A percentile compares a stretch with the other conserved stretches of the same genome.
These are phyloP conservation scores for Staphylotrichum longicolle DNA, from an alignment of 495 filamentous ascomycete species.

Conservation along the genomic window DNA sequence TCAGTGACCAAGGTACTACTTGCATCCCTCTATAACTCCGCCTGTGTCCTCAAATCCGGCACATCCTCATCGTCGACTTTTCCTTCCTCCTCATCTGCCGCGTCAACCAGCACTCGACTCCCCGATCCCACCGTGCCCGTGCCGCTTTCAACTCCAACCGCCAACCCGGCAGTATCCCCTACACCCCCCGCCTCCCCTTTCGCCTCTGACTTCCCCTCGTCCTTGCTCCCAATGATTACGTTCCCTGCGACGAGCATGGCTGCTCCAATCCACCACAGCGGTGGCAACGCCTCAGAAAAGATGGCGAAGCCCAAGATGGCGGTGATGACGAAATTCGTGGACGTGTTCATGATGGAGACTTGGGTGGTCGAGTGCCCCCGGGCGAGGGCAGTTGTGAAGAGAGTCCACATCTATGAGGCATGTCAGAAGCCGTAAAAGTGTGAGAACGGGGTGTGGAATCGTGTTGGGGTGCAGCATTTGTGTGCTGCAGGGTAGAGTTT, in stretches of 20 bases:
- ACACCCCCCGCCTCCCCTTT: background rate
- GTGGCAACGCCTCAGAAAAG: conserved; percentile 44
- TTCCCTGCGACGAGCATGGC: conserved; percentile 82
- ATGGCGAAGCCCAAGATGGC: conserved; percentile 67
- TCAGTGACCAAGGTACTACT: too few relatives aligned
- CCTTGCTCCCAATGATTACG: conserved; percentile 82
- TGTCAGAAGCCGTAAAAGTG: too few relatives aligned
- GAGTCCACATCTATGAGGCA: conserved; percentile 72
- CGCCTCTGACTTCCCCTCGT: conserved; percentile 46
- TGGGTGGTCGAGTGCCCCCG: conserved; percentile 81
- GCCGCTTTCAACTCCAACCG: background rate
- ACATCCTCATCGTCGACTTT: conserved; percentile 25
- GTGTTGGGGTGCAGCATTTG: background rate
- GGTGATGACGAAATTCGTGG: conserved; percentile 87
- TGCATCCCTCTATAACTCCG: background rate
- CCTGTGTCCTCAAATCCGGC: conserved; percentile 11
- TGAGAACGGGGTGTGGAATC: background rate
- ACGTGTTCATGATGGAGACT: conserved; percentile 90
- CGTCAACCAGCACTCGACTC: background rate
- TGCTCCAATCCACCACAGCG: conserved; percentile 87
- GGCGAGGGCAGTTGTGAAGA: conserved; percentile 81
- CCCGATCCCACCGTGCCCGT: background rate
- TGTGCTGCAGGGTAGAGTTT: background rate
- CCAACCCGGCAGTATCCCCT: background rate
- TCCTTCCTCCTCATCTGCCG: background rate